Conservation (phyloP, 345 rosid genomes). For the Ailanthus altissimus region DNA sequence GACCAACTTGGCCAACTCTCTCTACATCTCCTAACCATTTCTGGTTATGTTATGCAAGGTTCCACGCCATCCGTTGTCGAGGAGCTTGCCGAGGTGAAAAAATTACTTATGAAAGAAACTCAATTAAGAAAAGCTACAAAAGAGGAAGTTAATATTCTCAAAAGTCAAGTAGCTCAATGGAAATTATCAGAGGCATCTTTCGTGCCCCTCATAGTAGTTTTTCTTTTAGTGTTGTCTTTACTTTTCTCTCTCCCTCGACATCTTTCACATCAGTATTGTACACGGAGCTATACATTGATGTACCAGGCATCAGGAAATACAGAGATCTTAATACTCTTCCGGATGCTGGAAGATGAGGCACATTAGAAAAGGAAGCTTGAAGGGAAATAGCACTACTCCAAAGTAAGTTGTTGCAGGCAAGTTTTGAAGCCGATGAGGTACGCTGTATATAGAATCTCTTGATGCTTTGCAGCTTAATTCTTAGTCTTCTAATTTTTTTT, state of each 20-base stretch:
- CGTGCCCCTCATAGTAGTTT: slow-evolving; percentile 17
- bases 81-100: slow-evolving; percentile 74
- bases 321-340: slow-evolving; percentile 75
- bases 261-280: slow-evolving; percentile 19
- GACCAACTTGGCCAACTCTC: slow-evolving; percentile 4
- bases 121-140: slow-evolving; percentile 67
- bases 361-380: slow-evolving; percentile 70
- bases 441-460: slow-evolving; percentile 9
- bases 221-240: neutral
- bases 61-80: slow-evolving; percentile 45
- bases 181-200: slow-evolving; percentile 66
- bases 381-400: slow-evolving; percentile 75
- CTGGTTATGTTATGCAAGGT: slow-evolving; percentile 39
- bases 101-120: slow-evolving; percentile 67
- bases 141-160: slow-evolving; percentile 70
- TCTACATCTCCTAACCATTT: neutral
- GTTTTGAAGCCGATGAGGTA: slow-evolving; percentile 96
- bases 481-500: neutral
- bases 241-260: slow-evolving; percentile 17
- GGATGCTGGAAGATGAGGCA: slow-evolving; percentile 85
- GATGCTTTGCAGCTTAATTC: neutral
- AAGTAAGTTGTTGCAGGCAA: slow-evolving; percentile 72
- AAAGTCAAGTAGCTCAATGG: slow-evolving; percentile 57
- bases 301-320: slow-evolving; percentile 66
- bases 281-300: slow-evolving; percentile 17